Evolutionary conservation across 225 moss, liverwort and hornwort genomes (phyloP), one percentile per base, ranked within the genome.

Genomic region (Ulota crispa): DNA sequence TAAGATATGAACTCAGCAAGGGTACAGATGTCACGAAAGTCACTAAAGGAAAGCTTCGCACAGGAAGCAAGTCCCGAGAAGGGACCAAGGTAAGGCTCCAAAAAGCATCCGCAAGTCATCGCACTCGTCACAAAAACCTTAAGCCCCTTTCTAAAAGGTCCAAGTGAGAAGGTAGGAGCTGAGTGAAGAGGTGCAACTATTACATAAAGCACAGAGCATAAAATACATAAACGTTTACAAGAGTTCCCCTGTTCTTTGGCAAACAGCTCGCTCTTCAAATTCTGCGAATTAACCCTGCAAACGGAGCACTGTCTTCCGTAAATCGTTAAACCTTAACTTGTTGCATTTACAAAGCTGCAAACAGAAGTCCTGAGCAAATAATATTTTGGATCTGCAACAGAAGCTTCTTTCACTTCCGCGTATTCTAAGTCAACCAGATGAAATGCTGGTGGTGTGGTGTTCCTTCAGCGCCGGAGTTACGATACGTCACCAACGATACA

Each of bases 151-250:
- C n/a, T 24, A 56, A 71, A 54, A 47, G 76, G 16, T 52, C 72
- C 36, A 73, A 64, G 56, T 47, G 63, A 87, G 83, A 75, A 59
- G 84, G 75, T 57, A 84, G 52, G 75, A 74, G 37, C 36, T 56
- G 20, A 26, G 64, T 81, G 87, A 87, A 84, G 71, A 76, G 87
- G 84, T 87, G 79, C 84, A 87, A 87, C 84, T 84, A 82, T 87
- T 75, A 70, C 62, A 6, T 30, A 80, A 65, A 68, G 53, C 42
- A 24, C 1, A 68, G 18, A 76, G 23, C 76, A 9, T 19, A 56
- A 16, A 70, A 13, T 3, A 15, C 39, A 73, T 11, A 70, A 55
- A 45, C 41, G 55, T 82, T 28, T 21, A 71, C 64, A 9, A 68
- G 28, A 41, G 61, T 54, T 63, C 43, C 53, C 34, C 32, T 47